Conservation (phyloP, 257 asterid genomes). For the Solanum virginianum region DNA sequence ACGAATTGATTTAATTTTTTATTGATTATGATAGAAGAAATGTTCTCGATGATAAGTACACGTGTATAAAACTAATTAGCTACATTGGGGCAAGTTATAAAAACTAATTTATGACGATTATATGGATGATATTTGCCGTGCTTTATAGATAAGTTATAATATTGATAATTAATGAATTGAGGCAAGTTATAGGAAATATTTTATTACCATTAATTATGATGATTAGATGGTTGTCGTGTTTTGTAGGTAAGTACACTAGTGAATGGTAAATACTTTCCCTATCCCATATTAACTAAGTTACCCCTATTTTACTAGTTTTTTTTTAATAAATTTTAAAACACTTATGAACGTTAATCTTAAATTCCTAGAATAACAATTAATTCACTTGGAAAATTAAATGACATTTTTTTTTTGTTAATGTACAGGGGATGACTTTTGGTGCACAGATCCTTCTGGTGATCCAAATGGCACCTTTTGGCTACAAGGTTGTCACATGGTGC, state of each 20-base stretch:
- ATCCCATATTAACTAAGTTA: no score
- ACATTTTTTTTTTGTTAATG: not conserved
- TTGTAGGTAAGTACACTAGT: no score
- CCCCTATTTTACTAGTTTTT: no score
- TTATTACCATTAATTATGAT: not conserved
- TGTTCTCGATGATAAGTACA: slow-evolving; percentile 13
- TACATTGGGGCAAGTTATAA: not conserved
- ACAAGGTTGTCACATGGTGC: slow-evolving; percentile 99
- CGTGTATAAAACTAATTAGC: slow-evolving; percentile 17
- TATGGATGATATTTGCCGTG: no score
- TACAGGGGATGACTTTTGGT: slow-evolving; percentile 91
- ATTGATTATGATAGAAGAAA: not conserved
- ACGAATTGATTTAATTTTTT: not conserved
- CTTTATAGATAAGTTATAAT: not conserved
- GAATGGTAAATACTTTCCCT: no score
- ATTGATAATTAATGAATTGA: not conserved
- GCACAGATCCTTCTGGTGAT: slow-evolving; percentile 91
- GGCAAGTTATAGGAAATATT: not conserved
- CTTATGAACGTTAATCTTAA: no score
- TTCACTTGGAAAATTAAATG: not conserved
- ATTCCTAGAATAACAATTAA: no score
- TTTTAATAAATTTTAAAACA: no score
- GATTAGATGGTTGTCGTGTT: no score
- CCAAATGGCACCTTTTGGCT: slow-evolving; percentile 92
- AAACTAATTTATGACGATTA: not conserved